A percentile compares a stretch with the other conserved stretches of the same genome.
Evolutionary conservation across 129 eudicot genomes (phyloP).

Genomic region (Helianthus annuus): DNA sequence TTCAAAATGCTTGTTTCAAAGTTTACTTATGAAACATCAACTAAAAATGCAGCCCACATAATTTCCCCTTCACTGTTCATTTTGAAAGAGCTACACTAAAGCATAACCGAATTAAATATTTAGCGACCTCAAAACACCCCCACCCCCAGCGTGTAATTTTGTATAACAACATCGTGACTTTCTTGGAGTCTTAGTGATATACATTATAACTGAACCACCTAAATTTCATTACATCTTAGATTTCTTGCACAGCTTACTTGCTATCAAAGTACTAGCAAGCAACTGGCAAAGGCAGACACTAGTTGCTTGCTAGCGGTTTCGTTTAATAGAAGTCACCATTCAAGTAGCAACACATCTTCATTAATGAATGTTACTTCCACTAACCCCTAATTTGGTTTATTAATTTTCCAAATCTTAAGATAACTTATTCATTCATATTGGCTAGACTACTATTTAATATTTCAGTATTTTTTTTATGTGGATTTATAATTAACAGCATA

Average conservation of each 20-base stretch:
- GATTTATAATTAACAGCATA: background rate
- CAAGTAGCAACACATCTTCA: conserved; percentile 4
- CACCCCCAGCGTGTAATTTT: background rate
- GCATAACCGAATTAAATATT: background rate
- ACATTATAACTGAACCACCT: background rate
- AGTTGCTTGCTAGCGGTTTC: too few relatives aligned
- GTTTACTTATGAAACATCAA: background rate
- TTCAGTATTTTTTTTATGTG: background rate
- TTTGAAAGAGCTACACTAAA: conserved; percentile 12
- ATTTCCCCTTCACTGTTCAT: conserved; percentile 18
- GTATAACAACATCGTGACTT: background rate
- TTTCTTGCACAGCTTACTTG: conserved; percentile 9
- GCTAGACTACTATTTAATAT: background rate
- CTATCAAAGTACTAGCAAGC: conserved; percentile 12
- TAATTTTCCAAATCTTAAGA: conserved; percentile 1
- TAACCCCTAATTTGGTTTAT: conserved; percentile 5
- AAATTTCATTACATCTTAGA: conserved; percentile 12
- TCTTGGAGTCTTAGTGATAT: conserved; percentile 17
- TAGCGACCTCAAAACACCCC: background rate
- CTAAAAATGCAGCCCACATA: background rate
- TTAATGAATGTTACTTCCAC: conserved; percentile 14
- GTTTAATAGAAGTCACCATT: too few relatives aligned
- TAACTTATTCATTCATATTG: background rate
- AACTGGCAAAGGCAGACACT: too few relatives aligned
- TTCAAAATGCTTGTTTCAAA: background rate